Evolutionary conservation across 176 grass and related monocot species (phyloP), one percentile per base, ranked within the genome.

Genomic region (Avena eriantha): DNA sequence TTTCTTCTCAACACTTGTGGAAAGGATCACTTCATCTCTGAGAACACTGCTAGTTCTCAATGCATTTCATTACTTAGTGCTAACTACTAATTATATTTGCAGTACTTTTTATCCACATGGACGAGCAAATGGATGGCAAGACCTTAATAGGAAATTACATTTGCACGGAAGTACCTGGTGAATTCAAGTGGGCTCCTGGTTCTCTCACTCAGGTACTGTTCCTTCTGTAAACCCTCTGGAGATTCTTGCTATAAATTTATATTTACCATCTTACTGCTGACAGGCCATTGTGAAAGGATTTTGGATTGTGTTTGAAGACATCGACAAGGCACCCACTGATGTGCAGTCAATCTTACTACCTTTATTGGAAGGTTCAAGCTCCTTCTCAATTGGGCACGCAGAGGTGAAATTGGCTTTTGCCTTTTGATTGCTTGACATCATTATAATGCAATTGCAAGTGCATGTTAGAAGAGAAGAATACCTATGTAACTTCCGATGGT

Each of bases 271-370:
- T 57, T 81, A 56, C 14, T 16, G 63, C 36, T 3, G 33, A 17
- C 55, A 98, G 96, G 96, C 92, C 26, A 89, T 98, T 89, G 23
- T 86, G 43, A 94, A 92, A 83, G 96, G 96, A 19, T 98, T 89
- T 82, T 98, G 96, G 96, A 90, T 98, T 82, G 92, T 94, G 81
- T 94, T 98, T 88, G 90, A 98, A 91, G 93, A 98, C 86, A 94
- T 98, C 55, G 93, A 98, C 90, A 98, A 95, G 88, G 91, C 96
- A 73, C 93, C 96, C 76, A 95, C 69, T 88, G 93, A 98, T 80
- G 87, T 98, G 63, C 93, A 94, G 47, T 94, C 96, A 89, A 87
- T 94, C 29, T 85, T 98, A 83, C 67, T 98, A 73, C 96, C 96
- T 36, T 86, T 98, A 64, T 86, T 98, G 86, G 93, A 98, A 90